Evolutionary conservation across 2,329 filamentous ascomycete species (phyloP).

Genomic region (Fusarium camptoceras): DNA sequence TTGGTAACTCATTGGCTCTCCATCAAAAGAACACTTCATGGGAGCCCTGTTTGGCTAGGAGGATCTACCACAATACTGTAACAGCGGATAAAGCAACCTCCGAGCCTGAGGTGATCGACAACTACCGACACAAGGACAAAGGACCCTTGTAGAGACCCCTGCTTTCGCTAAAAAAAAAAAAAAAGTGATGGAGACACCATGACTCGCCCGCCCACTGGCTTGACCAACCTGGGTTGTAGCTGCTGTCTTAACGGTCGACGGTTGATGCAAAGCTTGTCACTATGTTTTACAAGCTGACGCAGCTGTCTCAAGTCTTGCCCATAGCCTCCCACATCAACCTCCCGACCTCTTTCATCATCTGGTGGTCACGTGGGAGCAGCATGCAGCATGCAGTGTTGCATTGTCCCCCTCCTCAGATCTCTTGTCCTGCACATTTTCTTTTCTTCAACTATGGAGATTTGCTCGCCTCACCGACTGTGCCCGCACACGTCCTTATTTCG

Average conservation of each 20-base stretch:
- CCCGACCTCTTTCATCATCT: neutral
- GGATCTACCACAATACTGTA: neutral
- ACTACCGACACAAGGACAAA: neutral
- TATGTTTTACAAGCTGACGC: neutral
- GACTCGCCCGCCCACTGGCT: constrained; percentile 7
- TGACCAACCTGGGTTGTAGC: neutral
- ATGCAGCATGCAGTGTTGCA: neutral
- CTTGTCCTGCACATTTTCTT: neutral
- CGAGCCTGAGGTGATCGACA: constrained; percentile 27
- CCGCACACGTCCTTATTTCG: neutral
- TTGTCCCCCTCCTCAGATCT: neutral
- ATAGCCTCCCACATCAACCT: neutral
- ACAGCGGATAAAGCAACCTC: constrained; percentile 17
- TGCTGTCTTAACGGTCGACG: neutral
- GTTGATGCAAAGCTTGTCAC: neutral
- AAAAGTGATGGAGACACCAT: constrained; percentile 8
- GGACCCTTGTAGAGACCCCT: neutral
- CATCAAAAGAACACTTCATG: neutral
- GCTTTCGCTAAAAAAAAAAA: neutral
- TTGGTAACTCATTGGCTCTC: neutral
- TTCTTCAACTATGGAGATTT: neutral
- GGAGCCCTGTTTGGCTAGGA: neutral
- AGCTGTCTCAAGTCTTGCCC: neutral
- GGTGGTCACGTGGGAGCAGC: neutral
- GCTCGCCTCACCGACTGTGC: constrained; percentile 3